phyloP scores from a whole-genome alignment of 306 rosid genomes.

The Oxytropis ochrocephala region DNA sequence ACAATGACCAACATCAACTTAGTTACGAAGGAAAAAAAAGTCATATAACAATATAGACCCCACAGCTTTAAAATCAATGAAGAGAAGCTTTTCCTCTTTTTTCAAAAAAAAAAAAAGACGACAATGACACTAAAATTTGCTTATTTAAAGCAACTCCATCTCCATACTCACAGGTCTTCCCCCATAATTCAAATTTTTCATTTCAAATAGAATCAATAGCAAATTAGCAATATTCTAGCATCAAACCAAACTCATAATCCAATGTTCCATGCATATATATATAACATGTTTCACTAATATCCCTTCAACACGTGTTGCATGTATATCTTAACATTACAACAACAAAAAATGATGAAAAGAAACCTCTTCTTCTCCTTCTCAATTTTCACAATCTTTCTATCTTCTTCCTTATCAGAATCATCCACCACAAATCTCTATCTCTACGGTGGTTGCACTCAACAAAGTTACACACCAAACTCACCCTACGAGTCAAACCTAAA shows the following conservation, averaged over 20 bases:
- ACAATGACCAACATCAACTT: neutral
- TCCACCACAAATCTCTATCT: conserved; percentile 41
- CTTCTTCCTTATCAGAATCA: conserved; percentile 2
- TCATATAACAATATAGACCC: neutral
- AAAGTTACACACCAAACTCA: conserved; percentile 49
- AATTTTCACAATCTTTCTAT: neutral
- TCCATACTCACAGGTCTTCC: conserved; percentile 13
- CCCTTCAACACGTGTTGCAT: neutral
- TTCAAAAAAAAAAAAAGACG: neutral
- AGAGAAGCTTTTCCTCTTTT: neutral
- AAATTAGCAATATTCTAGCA: too few relatives aligned
- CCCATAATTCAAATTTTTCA: neutral
- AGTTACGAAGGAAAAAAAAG: neutral
- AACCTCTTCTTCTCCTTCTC: neutral
- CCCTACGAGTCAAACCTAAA: conserved; percentile 64
- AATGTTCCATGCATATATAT: neutral
- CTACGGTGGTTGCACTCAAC: conserved; percentile 73
- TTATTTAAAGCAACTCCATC: conserved; percentile 28
- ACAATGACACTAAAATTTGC: neutral
- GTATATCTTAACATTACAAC: neutral
- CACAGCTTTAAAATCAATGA: conserved; percentile 4
- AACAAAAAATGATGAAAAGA: conserved; percentile 6
- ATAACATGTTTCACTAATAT: neutral
- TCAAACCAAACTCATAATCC: neutral
- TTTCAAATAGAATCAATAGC: neutral